These are phyloP conservation scores for Irineochytrium annulatum DNA, from an alignment of 192 early-diverging fungal species.

Conservation along the genomic window DNA sequence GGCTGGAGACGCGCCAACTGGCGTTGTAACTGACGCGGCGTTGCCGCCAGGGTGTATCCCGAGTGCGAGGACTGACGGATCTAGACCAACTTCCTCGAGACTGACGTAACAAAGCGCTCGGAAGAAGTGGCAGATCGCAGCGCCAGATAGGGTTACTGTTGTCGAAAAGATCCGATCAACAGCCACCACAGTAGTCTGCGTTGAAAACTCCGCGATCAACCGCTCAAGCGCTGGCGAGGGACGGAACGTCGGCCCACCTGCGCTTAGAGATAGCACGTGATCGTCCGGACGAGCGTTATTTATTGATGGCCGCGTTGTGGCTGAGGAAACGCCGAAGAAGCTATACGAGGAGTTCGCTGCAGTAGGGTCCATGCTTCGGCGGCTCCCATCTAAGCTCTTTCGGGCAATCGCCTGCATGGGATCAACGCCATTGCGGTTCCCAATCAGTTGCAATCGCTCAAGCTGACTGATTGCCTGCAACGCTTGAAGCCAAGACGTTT, in stretches of 20 bases:
- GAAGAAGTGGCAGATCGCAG: conserved; percentile 87
- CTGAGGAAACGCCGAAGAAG: conserved; percentile 5
- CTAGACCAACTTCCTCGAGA: conserved; percentile 77
- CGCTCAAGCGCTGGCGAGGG: conserved; percentile 33
- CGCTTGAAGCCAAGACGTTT: conserved; percentile 75
- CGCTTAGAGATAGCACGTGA: neutral
- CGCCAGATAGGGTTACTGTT: conserved; percentile 71
- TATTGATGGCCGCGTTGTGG: neutral
- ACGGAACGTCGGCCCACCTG: conserved; percentile 3
- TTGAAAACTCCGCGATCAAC: conserved; percentile 44
- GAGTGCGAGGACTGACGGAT: conserved; percentile 36
- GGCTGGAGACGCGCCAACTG: conserved; percentile 3
- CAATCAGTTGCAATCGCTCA: conserved; percentile 79
- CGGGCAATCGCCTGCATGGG: neutral
- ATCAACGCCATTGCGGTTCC: conserved; percentile 29
- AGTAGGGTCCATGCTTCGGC: conserved; percentile 12
- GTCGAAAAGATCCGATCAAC: conserved; percentile 84
- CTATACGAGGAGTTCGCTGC: conserved; percentile 10
- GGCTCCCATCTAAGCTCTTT: neutral
- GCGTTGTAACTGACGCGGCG: conserved; percentile 23
- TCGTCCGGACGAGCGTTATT: conserved; percentile 4
- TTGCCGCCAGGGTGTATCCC: conserved; percentile 22
- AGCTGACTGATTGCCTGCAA: conserved; percentile 80
- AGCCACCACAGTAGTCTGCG: conserved; percentile 68
- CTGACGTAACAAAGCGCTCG: conserved; percentile 76